Percentiles rank a stretch among this genome's conserved stretches.
phyloP scores from a whole-genome alignment of 352 stramenopile genomes.

The Phytopythium chamaehyphon region DNA sequence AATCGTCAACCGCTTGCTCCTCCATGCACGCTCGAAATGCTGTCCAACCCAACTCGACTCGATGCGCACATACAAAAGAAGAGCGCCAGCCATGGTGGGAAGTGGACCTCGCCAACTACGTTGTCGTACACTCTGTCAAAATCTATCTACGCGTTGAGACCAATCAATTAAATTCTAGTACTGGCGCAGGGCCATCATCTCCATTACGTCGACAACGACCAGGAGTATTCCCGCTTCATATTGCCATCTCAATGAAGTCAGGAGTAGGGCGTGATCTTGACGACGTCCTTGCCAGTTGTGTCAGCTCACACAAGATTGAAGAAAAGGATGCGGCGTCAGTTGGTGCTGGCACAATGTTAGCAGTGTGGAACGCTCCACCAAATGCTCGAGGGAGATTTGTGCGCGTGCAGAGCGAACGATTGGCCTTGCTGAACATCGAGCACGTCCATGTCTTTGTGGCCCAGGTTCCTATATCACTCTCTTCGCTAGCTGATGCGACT shows the following conservation, averaged over 20 bases:
- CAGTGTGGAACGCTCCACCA: conserved; percentile 42
- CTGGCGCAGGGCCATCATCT: background rate
- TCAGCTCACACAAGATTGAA: conserved; percentile 30
- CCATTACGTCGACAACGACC: conserved; percentile 6
- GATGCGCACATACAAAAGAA: conserved; percentile 35
- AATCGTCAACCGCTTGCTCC: conserved; percentile 43
- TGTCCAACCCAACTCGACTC: conserved; percentile 20
- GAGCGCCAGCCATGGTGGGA: conserved; percentile 58
- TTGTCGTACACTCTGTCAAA: conserved; percentile 45
- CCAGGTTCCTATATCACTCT: conserved; percentile 14
- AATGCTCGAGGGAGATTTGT: conserved; percentile 60
- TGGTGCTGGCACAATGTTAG: conserved; percentile 4
- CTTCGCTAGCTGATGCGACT: conserved; percentile 13
- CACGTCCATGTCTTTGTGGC: conserved; percentile 47
- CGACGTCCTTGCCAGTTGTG: conserved; percentile 47
- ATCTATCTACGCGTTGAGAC: conserved; percentile 34
- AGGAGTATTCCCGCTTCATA: conserved; percentile 43
- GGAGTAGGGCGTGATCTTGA: conserved; percentile 51
- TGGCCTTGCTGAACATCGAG: conserved; percentile 57
- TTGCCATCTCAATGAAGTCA: conserved; percentile 63
- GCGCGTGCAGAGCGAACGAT: conserved; percentile 42
- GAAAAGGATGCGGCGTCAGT: conserved; percentile 18
- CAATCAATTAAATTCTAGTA: conserved; percentile 23
- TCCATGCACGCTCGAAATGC: conserved; percentile 36
- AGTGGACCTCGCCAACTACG: conserved; percentile 46